These are phyloP conservation scores for Piromyces finnis DNA, from an alignment of 192 early-diverging fungal species.

Conservation along the genomic window DNA sequence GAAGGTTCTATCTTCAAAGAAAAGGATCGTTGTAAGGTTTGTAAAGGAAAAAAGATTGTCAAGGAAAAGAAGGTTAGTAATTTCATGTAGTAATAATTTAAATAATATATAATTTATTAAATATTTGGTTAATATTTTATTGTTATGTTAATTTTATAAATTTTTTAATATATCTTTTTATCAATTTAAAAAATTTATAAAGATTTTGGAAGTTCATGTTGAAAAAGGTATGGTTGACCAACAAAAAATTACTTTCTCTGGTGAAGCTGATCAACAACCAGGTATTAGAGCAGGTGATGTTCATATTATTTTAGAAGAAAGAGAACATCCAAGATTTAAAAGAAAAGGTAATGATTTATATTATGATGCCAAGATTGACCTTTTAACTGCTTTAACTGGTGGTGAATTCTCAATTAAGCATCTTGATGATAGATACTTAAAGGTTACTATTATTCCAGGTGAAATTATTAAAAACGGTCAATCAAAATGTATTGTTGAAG, in stretches of 20 bases:
- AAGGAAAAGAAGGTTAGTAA: constrained; percentile 69
- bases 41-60: constrained; percentile 73
- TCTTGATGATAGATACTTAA: constrained; percentile 74
- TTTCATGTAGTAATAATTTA: no score
- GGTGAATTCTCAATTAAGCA: constrained; percentile 83
- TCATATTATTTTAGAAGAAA: constrained; percentile 90
- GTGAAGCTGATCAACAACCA: constrained; percentile 94
- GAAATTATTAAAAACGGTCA: constrained; percentile 87
- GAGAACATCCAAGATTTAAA: constrained; percentile 81
- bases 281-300: constrained; percentile 92
- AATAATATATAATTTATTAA: no score
- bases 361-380: constrained; percentile 82
- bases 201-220: constrained; percentile 87
- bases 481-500: constrained; percentile 63
- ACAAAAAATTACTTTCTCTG: constrained; percentile 83
- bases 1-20: constrained; percentile 79
- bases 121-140: no score
- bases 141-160: no score
- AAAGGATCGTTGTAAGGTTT: constrained; percentile 77
- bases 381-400: constrained; percentile 87
- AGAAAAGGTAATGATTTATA: constrained; percentile 84
- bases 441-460: constrained; percentile 80
- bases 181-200: no score
- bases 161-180: no score
- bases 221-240: constrained; percentile 96